phyloP scores from a whole-genome alignment of 257 asterid species.

The Echites panduratus region DNA sequence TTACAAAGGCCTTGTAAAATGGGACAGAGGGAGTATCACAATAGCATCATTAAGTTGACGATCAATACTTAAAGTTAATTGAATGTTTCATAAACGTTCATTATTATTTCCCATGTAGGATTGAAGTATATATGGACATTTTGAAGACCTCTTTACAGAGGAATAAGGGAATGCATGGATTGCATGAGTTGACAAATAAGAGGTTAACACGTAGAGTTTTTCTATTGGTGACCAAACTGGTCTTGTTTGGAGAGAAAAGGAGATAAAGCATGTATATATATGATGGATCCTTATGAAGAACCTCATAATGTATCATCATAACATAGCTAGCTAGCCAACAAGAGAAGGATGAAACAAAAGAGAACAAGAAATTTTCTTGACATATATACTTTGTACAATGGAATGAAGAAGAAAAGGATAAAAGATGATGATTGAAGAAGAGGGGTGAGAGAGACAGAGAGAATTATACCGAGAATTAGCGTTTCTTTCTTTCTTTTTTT shows the following conservation, averaged over 20 bases:
- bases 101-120: no score
- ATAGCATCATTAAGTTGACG: no score
- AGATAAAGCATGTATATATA: neutral
- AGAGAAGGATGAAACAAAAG: neutral
- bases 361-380: neutral
- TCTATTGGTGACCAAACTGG: neutral
- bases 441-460: constrained; percentile 17
- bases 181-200: constrained; percentile 3
- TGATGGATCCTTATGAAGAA: neutral
- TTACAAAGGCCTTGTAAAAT: no score
- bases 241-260: neutral
- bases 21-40: no score
- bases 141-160: no score
- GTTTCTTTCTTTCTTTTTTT: constrained; percentile 1
- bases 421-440: constrained; percentile 26
- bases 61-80: no score
- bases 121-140: no score
- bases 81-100: no score
- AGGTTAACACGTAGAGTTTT: neutral
- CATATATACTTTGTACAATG: neutral
- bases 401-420: constrained; percentile 9
- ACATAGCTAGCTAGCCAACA: neutral
- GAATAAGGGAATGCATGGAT: neutral
- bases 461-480: constrained; percentile 19
- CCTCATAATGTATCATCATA: neutral